These are phyloP conservation scores for Neonothopanus nambi DNA, from an alignment of 1,284 basidiomycete species.

Conservation along the genomic window DNA sequence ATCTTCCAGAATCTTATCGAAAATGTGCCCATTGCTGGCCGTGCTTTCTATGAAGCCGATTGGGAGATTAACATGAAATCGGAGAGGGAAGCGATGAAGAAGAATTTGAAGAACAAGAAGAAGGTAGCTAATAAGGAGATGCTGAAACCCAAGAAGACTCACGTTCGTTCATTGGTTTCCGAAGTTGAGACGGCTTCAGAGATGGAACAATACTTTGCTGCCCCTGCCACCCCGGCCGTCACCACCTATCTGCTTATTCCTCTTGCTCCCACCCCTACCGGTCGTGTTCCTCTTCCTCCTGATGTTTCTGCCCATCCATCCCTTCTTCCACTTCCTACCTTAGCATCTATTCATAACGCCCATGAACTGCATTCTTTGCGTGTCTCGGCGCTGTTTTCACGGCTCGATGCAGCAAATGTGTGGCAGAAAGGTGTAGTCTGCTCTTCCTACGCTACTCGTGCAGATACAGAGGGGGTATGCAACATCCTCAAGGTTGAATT, in stretches of 20 bases:
- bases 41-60: constrained; percentile 71
- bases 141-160: constrained; percentile 25
- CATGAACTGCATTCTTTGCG: constrained; percentile 59
- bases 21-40: constrained; percentile 69
- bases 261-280: constrained; percentile 67
- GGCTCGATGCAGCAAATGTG: constrained; percentile 63
- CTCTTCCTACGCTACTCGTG: constrained; percentile 49
- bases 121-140: constrained; percentile 29
- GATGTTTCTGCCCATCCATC: constrained; percentile 29
- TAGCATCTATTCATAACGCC: constrained; percentile 51
- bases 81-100: constrained; percentile 40
- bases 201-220: constrained; percentile 62
- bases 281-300: constrained; percentile 56
- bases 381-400: constrained; percentile 66
- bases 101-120: constrained; percentile 24
- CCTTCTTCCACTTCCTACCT: constrained; percentile 55
- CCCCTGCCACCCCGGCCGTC: constrained; percentile 40
- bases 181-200: constrained; percentile 33
- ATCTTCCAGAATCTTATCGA: constrained; percentile 76
- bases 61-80: constrained; percentile 56
- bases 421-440: constrained; percentile 63
- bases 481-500: constrained; percentile 69
- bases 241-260: constrained; percentile 71
- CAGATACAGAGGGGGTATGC: constrained; percentile 45
- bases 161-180: constrained; percentile 8